Conservation (phyloP, 75 land plant species). For the Picea glauca region DNA sequence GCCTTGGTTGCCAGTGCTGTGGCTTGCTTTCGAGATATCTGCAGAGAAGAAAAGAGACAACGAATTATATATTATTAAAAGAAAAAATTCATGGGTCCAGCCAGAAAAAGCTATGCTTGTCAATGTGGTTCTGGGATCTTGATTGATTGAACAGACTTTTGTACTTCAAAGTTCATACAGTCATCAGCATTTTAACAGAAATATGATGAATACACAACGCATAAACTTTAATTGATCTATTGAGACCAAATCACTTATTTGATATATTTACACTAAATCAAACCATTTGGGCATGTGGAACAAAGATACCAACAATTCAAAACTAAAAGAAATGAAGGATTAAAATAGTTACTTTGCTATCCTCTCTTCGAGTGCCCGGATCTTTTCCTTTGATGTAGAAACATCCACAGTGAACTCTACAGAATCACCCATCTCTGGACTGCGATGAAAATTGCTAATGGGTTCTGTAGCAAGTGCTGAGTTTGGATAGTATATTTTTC, state of each 20-base stretch:
- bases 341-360: constrained; percentile 35
- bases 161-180: too few relatives aligned
- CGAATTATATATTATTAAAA: background rate
- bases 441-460: constrained; percentile 62
- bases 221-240: background rate
- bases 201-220: too few relatives aligned
- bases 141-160: too few relatives aligned
- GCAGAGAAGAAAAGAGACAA: background rate
- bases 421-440: constrained; percentile 62
- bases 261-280: background rate
- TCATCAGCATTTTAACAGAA: too few relatives aligned
- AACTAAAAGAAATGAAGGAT: background rate
- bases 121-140: background rate
- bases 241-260: background rate
- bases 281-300: background rate
- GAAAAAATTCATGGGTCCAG: background rate
- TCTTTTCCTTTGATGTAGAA: constrained; percentile 46
- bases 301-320: background rate
- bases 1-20: constrained; percentile 59
- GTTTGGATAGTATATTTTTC: constrained; percentile 70
- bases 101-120: background rate
- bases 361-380: constrained; percentile 35
- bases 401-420: constrained; percentile 49
- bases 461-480: constrained; percentile 47
- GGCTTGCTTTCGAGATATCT: constrained; percentile 75